Evolutionary conservation across 148 eudicot genomes (phyloP).

Genomic region (Amaranthus cruentus): DNA sequence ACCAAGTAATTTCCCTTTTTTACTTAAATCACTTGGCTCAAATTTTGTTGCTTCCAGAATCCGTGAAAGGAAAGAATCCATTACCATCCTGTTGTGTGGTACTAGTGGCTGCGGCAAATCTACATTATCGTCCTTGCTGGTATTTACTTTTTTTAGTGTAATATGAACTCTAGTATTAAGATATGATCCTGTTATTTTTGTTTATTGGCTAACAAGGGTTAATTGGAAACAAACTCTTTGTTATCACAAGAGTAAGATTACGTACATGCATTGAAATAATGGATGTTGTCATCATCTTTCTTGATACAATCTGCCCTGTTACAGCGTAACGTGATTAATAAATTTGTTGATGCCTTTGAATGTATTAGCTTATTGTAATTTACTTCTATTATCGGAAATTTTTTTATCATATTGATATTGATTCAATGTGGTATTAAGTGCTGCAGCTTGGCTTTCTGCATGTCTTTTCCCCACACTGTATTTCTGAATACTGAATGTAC

Average conservation of each 20-base stretch:
- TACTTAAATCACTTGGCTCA: not conserved
- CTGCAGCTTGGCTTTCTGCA: not conserved
- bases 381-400: not conserved
- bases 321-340: not conserved
- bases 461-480: not conserved
- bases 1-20: not conserved
- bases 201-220: too few species aligned
- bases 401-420: not conserved
- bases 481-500: not conserved
- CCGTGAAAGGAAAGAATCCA: conserved; percentile 84
- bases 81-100: conserved; percentile 83
- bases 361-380: not conserved
- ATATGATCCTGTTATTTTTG: not conserved
- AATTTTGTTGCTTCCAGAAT: conserved; percentile 53
- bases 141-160: conserved; percentile 22
- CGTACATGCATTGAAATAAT: not conserved
- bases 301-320: not conserved
- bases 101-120: conserved; percentile 99
- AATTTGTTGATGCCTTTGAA: not conserved
- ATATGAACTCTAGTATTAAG: not conserved
- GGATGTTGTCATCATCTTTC: not conserved
- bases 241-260: too few species aligned
- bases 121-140: conserved; percentile 91
- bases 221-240: too few species aligned
- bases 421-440: not conserved